Base-by-base conservation (phyloP, 352 stramenopile genomes). In the Phytophthora palmivora region DNA sequence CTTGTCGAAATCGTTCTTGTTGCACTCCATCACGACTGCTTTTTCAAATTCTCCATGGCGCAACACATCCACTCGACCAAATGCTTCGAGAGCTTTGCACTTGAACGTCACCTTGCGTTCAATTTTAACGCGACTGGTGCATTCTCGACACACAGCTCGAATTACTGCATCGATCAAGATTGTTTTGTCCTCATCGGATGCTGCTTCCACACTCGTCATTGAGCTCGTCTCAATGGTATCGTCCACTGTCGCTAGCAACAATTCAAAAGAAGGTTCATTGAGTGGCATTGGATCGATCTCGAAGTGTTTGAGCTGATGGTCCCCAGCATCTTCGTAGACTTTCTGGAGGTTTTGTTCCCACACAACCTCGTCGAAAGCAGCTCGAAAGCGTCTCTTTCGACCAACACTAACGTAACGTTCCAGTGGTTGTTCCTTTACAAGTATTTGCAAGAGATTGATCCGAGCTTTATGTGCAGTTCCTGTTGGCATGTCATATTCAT, bases 401-500 rank as follows among this genome's bases (percentile, higher is more conserved):
- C 33, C 32, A 32, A 65, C 47, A 15, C 10, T 65, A 28, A 12
- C 12, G 19, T 18, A 41, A 6, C 9, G 4, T 22, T 58, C 7
- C 15, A 19, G 5, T 5, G 37, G 37, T 37, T 58, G 28, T 22
- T 65, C 47, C 47, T 53, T 65, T 37, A 65, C 57, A 8, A 59
- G 30, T n/a, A 37, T 43, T 36, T 59, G 38, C 11, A 66, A 19
- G 21, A 54, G 15, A 41, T 24, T 18, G 22, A 66, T 66, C 3
- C 57, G 57, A 8, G 48, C 38, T 15, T 65, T 58, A 47, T 65
- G 57, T 28, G 47, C 30, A 22, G 47, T 38, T 26, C 39, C 32
- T 3, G 32, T n/a, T 0, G 39, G 57, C 57, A 59, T 66, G 4
- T 58, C 47, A 14, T 66, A 66, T 41, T 66, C 57, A 32, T 66